Evolutionary conservation across 352 stramenopile genomes (phyloP).

Genomic region (Phytophthora citricola): DNA sequence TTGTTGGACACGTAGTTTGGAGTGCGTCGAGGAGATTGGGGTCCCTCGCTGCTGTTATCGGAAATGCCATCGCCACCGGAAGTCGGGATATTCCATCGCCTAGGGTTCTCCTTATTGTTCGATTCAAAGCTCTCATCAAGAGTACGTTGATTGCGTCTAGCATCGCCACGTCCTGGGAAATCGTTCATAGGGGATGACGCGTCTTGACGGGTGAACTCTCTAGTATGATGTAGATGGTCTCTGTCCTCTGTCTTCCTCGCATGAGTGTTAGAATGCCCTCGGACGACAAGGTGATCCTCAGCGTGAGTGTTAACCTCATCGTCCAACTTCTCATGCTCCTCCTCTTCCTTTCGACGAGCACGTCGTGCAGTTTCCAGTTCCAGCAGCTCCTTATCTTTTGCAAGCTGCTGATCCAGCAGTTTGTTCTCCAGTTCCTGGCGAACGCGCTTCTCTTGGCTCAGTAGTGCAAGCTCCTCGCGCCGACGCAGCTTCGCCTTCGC

Average conservation of each 20-base stretch:
- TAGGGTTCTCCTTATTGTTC: slow-evolving; percentile 6
- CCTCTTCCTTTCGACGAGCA: slow-evolving; percentile 37
- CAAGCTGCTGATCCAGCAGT: slow-evolving; percentile 45
- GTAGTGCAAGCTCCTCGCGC: slow-evolving; percentile 50
- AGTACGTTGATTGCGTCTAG: slow-evolving; percentile 2
- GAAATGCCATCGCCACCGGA: slow-evolving; percentile 7
- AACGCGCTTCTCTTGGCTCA: slow-evolving; percentile 61
- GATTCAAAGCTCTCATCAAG: slow-evolving; percentile 15
- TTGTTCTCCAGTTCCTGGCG: slow-evolving; percentile 63
- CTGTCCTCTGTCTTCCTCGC: background rate
- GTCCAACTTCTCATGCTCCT: slow-evolving; percentile 38
- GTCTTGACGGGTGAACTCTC: slow-evolving; percentile 13
- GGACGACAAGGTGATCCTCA: slow-evolving; percentile 14
- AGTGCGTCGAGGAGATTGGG: slow-evolving; percentile 10
- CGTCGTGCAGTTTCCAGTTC: slow-evolving; percentile 46
- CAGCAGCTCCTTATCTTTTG: slow-evolving; percentile 56
- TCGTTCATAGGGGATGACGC: background rate
- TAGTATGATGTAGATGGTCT: background rate
- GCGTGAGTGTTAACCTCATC: slow-evolving; percentile 27
- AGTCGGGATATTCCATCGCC: slow-evolving; percentile 16
- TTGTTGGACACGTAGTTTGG: slow-evolving; percentile 13
- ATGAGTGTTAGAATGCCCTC: background rate
- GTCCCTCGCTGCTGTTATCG: slow-evolving; percentile 5
- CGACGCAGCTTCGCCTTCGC: slow-evolving; percentile 42
- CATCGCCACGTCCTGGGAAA: background rate